These are phyloP conservation scores for Suhomyces pyralidae DNA, from an alignment of 805 yeast species.

Conservation along the genomic window DNA sequence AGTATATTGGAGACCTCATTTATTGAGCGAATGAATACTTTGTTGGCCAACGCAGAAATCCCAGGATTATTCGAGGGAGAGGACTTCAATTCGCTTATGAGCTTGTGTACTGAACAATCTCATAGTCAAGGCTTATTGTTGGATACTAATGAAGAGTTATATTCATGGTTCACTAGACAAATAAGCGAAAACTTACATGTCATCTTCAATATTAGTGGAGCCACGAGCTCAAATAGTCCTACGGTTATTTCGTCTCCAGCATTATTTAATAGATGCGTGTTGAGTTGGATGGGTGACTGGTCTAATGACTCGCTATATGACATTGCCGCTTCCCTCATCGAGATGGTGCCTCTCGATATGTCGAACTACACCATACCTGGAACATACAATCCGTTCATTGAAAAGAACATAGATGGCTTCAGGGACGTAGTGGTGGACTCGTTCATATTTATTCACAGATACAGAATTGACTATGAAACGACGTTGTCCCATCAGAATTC, in stretches of 20 bases:
- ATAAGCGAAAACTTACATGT: conserved; percentile 76
- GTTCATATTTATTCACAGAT: conserved; percentile 46
- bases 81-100: conserved; percentile 52
- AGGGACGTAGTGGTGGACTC: conserved; percentile 48
- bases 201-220: conserved; percentile 66
- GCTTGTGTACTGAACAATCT: conserved; percentile 54
- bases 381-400: conserved; percentile 10
- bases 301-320: conserved; percentile 45
- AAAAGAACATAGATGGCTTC: conserved; percentile 17
- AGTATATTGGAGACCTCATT: conserved; percentile 73
- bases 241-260: conserved; percentile 79
- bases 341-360: conserved; percentile 51
- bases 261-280: conserved; percentile 80
- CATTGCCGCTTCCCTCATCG: conserved; percentile 45
- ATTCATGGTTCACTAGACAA: conserved; percentile 69
- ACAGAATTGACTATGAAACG: conserved; percentile 9
- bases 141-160: conserved; percentile 67
- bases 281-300: conserved; percentile 92
- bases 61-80: conserved; percentile 87
- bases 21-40: conserved; percentile 85
- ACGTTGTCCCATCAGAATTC: conserved; percentile 17
- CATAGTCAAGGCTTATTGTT: conserved; percentile 58
- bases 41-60: conserved; percentile 89
- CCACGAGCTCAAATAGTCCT: conserved; percentile 26
- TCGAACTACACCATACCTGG: conserved; percentile 39